These are phyloP conservation scores for Ophiostoma sp. DNA, from an alignment of 2,329 filamentous ascomycete genomes.

Conservation along the genomic window DNA sequence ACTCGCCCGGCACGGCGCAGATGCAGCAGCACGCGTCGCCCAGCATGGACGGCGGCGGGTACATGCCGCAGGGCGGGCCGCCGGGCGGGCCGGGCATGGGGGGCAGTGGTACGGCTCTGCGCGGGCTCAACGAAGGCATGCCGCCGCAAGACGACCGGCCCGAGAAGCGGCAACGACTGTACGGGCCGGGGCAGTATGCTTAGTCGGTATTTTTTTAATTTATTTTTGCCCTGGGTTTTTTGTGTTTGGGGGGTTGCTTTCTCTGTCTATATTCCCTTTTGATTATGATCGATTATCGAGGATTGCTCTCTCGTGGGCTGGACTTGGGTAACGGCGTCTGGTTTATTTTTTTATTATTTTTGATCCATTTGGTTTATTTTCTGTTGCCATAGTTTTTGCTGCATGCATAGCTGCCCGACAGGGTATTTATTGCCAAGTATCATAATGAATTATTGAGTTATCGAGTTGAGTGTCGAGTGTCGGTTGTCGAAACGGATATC, in stretches of 20 bases:
- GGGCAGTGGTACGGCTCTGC: too few relatives aligned
- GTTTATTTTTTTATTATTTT: too few relatives aligned
- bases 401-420: background rate
- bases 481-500: too few relatives aligned
- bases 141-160: slow-evolving; percentile 38
- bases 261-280: background rate
- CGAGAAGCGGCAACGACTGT: slow-evolving; percentile 51
- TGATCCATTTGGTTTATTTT: background rate
- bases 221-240: background rate
- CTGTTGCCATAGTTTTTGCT: background rate
- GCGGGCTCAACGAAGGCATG: slow-evolving; percentile 23
- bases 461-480: background rate
- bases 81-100: too few relatives aligned
- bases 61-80: slow-evolving; percentile 34
- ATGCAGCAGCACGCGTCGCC: slow-evolving; percentile 46
- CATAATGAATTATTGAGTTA: background rate
- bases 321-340: background rate
- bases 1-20: slow-evolving; percentile 44
- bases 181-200: slow-evolving; percentile 34
- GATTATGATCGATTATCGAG: background rate
- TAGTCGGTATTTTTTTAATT: background rate
- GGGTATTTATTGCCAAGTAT: background rate
- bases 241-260: background rate
- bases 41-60: slow-evolving; percentile 43
- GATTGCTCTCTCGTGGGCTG: slow-evolving; percentile 1